A percentile compares a stretch with the other conserved stretches of the same genome.
Evolutionary conservation across 176 grass and related monocot species (phyloP).

Genomic region (Alopecurus myosuroides): DNA sequence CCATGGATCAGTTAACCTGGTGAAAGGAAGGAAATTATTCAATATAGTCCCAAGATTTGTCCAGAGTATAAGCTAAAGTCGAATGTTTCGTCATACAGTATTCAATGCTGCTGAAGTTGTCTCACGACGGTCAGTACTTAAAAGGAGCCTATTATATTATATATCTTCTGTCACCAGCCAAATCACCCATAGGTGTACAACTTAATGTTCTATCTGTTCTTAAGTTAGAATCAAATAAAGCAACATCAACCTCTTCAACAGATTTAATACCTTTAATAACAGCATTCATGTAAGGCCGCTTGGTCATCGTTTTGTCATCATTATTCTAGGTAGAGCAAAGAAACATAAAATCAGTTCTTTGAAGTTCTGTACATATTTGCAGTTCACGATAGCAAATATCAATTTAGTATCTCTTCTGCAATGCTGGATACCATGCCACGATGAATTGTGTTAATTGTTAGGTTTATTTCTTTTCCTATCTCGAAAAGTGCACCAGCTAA

Average conservation of each 20-base stretch:
- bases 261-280: constrained; percentile 78
- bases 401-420: background rate
- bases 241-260: constrained; percentile 64
- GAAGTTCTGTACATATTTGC: background rate
- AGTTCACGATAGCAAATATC: background rate
- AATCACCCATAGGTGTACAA: background rate
- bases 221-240: constrained; percentile 39
- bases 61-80: background rate
- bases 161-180: constrained; percentile 48
- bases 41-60: background rate
- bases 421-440: background rate
- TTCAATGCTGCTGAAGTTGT: constrained; percentile 72
- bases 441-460: background rate
- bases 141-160: constrained; percentile 65
- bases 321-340: constrained; percentile 57
- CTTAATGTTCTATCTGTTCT: constrained; percentile 23
- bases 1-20: constrained; percentile 86
- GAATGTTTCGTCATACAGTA: constrained; percentile 52
- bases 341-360: background rate
- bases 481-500: background rate
- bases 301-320: constrained; percentile 94
- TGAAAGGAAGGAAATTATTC: background rate
- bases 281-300: constrained; percentile 86
- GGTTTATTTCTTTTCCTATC: background rate
- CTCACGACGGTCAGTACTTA: constrained; percentile 89